Evolutionary conservation across 768 basidiomycete genomes (phyloP), one percentile per base, ranked within the genome.

Genomic region (Boletellus sp.): DNA sequence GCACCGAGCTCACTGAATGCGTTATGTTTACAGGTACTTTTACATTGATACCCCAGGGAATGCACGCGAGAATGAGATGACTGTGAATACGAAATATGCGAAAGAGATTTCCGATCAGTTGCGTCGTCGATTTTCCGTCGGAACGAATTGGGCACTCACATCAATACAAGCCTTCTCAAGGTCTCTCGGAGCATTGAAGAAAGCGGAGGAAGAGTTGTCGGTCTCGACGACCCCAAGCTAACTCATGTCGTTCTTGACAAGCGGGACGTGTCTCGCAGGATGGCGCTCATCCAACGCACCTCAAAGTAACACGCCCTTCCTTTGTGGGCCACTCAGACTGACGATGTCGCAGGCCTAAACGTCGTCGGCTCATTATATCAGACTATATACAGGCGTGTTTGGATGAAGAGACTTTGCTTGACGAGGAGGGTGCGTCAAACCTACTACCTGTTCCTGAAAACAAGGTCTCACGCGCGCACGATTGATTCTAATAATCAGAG

Each of bases 181-280:
- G 54, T 86, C 7, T 68, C 72, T 12, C 72, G 70, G 47, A 61
- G 76, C 10, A 84, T 96, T 48, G 66, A 56, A 22, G 72, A 78
- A 13, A 82, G 91, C 56, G 93, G 93, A 37, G 94, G 94, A 1
- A 77, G 70, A 42, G 59, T 94, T 8, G 83, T 77, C 11, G 79
- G 78, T 47, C 73, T 96, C 3, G 70, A 78, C 47, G 83, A 96
- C 45, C 77, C 85, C 20, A 90, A 85, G 62, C 72, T 97, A 35
- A 95, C 94, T 0, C 94, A 98, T 65, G 70, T 95, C 39, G 73
- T 96, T 36, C 64, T 94, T 46, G 88, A 94, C 70, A 88, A 88
- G 68, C 82, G 86, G 9, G 92, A 94, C 57, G 78, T 77, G 42
- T 83, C 79, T 55, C 81, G 91, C 33, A 82, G 90, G 47, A 64